Conservation (phyloP, 257 asterid species). For the Osmanthus fragrans region DNA sequence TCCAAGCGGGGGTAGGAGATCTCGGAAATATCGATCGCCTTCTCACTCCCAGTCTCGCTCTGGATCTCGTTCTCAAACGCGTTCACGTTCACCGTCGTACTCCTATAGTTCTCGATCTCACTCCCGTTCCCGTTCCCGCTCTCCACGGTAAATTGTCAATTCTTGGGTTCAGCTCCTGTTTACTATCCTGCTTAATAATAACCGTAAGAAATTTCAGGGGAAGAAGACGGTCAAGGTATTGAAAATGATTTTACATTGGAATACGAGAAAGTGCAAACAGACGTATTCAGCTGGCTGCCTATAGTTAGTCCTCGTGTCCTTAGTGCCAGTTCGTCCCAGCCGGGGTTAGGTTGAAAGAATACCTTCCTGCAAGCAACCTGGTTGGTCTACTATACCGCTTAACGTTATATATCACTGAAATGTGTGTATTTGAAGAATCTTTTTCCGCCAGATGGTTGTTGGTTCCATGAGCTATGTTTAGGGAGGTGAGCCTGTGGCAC, state of each 20-base stretch:
- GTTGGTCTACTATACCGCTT: neutral
- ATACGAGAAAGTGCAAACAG: neutral
- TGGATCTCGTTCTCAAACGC: conserved; percentile 36
- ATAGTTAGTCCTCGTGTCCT: conserved; percentile 5
- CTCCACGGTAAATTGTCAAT: conserved; percentile 57
- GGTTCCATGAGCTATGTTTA: neutral
- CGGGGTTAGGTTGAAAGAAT: neutral
- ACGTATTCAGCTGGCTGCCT: conserved; percentile 3
- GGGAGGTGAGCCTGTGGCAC: neutral
- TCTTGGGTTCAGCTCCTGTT: neutral
- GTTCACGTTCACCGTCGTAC: conserved; percentile 40
- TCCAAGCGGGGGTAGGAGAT: conserved; percentile 62
- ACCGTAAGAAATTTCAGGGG: conserved; percentile 39
- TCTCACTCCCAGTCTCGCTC: conserved; percentile 48
- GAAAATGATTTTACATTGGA: conserved; percentile 19
- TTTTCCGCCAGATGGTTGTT: neutral
- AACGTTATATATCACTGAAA: neutral
- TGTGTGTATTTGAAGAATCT: neutral
- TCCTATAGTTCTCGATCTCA: conserved; percentile 48
- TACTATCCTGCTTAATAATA: conserved; percentile 10
- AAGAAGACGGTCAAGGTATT: conserved; percentile 62
- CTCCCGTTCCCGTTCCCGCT: conserved; percentile 57
- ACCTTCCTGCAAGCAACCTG: neutral
- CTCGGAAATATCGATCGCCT: conserved; percentile 47
- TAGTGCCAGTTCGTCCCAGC: conserved; percentile 7